Evolutionary conservation across 2,329 filamentous ascomycete species (phyloP).

Genomic region (Plenodomus lindquistii): DNA sequence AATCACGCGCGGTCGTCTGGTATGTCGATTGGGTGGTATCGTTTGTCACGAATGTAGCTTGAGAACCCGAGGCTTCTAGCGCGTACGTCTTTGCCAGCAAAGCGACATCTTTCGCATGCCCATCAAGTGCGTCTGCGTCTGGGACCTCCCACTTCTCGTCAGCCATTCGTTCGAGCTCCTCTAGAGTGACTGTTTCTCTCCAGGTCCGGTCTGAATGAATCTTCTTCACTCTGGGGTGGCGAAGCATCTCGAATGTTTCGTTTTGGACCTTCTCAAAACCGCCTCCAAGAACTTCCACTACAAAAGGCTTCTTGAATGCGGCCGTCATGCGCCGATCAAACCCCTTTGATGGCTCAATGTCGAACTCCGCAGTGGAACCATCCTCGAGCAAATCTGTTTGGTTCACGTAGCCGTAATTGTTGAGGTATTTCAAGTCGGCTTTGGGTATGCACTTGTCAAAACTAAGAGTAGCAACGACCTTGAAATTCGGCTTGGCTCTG

Average conservation of each 20-base stretch:
- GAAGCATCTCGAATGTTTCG: constrained; percentile 71
- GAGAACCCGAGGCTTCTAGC: constrained; percentile 16
- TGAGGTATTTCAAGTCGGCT: constrained; percentile 49
- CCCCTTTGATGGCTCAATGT: constrained; percentile 22
- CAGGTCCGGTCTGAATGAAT: constrained; percentile 76
- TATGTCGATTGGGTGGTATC: constrained; percentile 29
- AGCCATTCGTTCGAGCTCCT: constrained; percentile 71
- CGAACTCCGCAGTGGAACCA: constrained; percentile 24
- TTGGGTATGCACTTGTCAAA: constrained; percentile 53
- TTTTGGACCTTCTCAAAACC: constrained; percentile 75
- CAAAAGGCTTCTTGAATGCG: constrained; percentile 70
- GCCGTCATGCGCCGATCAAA: constrained; percentile 45
- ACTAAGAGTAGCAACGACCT: constrained; percentile 62
- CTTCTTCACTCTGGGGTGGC: constrained; percentile 77
- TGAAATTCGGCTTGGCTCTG: constrained; percentile 62
- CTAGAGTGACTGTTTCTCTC: constrained; percentile 69
- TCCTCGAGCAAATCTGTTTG: constrained; percentile 31
- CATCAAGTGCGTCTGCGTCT: constrained; percentile 27
- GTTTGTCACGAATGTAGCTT: constrained; percentile 18
- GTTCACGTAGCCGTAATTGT: constrained; percentile 46
- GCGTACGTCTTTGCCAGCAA: constrained; percentile 26
- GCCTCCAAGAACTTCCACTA: constrained; percentile 80
- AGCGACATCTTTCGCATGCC: constrained; percentile 38
- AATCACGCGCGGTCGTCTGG: constrained; percentile 17
- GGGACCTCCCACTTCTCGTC: constrained; percentile 51